These are phyloP conservation scores for Lyophyllum atratum DNA, from an alignment of 768 basidiomycete genomes.

Conservation along the genomic window DNA sequence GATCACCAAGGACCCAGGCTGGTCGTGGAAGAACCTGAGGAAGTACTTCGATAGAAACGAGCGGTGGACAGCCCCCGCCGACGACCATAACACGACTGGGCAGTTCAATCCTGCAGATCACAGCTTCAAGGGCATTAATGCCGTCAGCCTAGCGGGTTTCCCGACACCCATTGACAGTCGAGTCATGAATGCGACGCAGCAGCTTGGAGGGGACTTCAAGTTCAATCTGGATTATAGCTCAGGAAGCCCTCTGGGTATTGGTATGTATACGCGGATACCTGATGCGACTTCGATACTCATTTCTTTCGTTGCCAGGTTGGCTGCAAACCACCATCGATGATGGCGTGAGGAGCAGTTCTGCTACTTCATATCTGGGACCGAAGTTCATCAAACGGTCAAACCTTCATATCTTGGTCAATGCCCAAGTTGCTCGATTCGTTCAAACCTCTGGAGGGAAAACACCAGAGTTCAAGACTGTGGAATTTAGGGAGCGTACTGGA, in stretches of 20 bases:
- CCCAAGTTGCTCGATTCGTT: conserved; percentile 24
- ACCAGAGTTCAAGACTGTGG: conserved; percentile 9
- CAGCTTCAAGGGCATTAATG: conserved; percentile 17
- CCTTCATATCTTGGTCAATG: conserved; percentile 27
- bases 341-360: conserved; percentile 30
- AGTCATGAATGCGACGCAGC: conserved; percentile 15
- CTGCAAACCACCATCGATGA: conserved; percentile 18
- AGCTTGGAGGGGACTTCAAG: conserved; percentile 24
- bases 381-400: conserved; percentile 28
- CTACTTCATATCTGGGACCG: conserved; percentile 31
- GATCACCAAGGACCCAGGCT: conserved; percentile 29
- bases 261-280: background rate
- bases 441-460: conserved; percentile 9
- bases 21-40: conserved; percentile 32
- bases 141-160: conserved; percentile 27
- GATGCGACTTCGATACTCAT: background rate
- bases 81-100: conserved; percentile 31
- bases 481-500: conserved; percentile 3
- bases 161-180: conserved; percentile 18
- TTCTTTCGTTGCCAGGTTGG: background rate
- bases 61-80: conserved; percentile 25
- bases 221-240: conserved; percentile 26
- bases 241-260: background rate
- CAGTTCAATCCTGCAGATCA: conserved; percentile 33
- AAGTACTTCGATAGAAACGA: conserved; percentile 31